Evolutionary conservation across 2,329 filamentous ascomycete species (phyloP), one percentile per base, ranked within the genome.

Genomic region (Tolypocladium sp.): DNA sequence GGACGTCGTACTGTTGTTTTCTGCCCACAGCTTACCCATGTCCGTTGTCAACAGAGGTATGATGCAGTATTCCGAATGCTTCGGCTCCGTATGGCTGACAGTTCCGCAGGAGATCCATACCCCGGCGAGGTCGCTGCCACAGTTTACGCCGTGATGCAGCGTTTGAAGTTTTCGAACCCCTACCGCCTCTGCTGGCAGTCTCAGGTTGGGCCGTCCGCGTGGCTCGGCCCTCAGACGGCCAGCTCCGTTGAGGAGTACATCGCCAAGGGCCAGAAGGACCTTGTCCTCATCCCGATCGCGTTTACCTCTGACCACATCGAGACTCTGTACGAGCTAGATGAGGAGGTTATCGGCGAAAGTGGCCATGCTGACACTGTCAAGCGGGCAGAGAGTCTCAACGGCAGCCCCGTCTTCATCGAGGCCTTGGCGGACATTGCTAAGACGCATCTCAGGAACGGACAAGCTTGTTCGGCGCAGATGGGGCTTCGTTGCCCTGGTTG

Each of bases 231-330:
- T 13, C 94, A 99, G 74, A 99, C 94, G 0, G 87, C 88, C 61
- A 86, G 88, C 64, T 93, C 92, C 0, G 94, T 99, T 13, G 86
- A 92, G 70, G 83, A 91, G 61, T 95, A 97, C 70, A 86, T 97
- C 64, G 85, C 89, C 70, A 92, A 94, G 74, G 94, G 93, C 1
- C 90, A 97, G 69, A 96, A 88, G 58, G 92, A 99, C 70, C 80
- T 99, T 58, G 81, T 97, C 1, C 80, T 99, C 8, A 91, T 99
- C 59, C 94, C 94, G 0, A 95, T 99, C 64, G 94, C 94, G 7
- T 99, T 99, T 72, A 99, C 94, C 0, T 96, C 91, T n/a, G 94
- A 99, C 69, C 94, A 99, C 71, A 99, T 99, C 65, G 94, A 99
- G 77, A 99, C 94, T 0, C 79, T 99, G 1, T 97, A 88, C 71